phyloP scores from a whole-genome alignment of 2,329 filamentous ascomycete species.

The Leptographium galeiforme region DNA sequence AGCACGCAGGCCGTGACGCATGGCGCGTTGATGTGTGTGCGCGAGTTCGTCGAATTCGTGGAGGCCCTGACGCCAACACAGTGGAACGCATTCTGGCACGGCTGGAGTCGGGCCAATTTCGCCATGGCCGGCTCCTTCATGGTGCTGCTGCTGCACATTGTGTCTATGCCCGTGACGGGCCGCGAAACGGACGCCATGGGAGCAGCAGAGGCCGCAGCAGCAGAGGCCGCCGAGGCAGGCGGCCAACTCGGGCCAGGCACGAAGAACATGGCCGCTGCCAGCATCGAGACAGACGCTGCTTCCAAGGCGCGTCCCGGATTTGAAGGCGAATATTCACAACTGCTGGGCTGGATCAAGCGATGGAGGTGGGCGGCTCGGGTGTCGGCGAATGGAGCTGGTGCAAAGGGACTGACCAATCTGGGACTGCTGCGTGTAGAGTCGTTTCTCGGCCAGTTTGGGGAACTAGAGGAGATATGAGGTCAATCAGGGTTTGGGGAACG shows the following conservation, averaged over 20 bases:
- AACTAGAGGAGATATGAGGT: neutral
- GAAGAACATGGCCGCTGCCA: neutral
- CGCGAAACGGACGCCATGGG: neutral
- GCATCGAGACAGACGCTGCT: neutral
- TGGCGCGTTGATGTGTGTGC: constrained; percentile 9
- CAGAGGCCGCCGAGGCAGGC: neutral
- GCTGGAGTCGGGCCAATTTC: constrained; percentile 11
- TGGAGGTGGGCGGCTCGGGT: constrained; percentile 10
- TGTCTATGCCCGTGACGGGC: neutral
- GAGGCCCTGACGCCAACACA: constrained; percentile 7
- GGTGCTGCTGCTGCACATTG: constrained; percentile 7
- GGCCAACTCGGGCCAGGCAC: neutral
- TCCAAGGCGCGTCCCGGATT: neutral
- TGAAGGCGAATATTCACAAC: constrained; percentile 3
- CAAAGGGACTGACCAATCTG: constrained; percentile 11
- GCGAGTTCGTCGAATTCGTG: constrained; percentile 12
- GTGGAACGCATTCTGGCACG: constrained; percentile 13
- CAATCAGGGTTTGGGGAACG: too few species aligned
- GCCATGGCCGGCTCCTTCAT: constrained; percentile 11
- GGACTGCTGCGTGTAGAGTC: constrained; percentile 9
- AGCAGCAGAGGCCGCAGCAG: neutral
- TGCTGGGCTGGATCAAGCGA: constrained; percentile 8
- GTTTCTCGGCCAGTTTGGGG: constrained; percentile 2
- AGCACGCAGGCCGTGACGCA: constrained; percentile 5
- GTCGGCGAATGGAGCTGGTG: constrained; percentile 7